Percentiles rank a stretch among this genome's conserved stretches.
phyloP scores from a whole-genome alignment of 208 protist species.

The Leishmania guyanensis region DNA sequence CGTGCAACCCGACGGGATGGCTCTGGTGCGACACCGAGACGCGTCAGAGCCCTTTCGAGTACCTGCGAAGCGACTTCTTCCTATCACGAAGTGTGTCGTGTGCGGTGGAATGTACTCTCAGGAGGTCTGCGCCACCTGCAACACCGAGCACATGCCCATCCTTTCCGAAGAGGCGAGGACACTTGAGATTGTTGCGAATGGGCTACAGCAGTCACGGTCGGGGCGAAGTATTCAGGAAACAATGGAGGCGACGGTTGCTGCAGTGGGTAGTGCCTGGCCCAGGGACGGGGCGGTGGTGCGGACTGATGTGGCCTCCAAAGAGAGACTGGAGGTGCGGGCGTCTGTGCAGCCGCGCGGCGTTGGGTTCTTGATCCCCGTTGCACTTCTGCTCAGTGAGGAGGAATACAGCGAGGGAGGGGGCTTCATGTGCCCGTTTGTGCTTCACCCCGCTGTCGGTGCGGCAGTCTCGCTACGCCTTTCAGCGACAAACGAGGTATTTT shows the following conservation, averaged over 20 bases:
- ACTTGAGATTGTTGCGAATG: constrained; percentile 37
- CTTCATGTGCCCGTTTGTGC: constrained; percentile 65
- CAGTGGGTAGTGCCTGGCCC: constrained; percentile 21
- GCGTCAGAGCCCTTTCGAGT: constrained; percentile 32
- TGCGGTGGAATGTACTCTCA: constrained; percentile 44
- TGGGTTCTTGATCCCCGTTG: constrained; percentile 35
- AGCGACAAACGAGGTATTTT: constrained; percentile 20
- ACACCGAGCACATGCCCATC: constrained; percentile 32
- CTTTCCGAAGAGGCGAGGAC: constrained; percentile 41
- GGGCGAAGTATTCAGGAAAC: constrained; percentile 13
- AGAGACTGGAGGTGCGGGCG: constrained; percentile 7
- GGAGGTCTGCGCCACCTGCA: constrained; percentile 23
- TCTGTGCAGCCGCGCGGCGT: constrained; percentile 9
- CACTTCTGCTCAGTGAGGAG: constrained; percentile 42
- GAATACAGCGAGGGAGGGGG: constrained; percentile 28
- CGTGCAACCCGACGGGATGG: constrained; percentile 34
- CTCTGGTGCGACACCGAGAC: constrained; percentile 28
- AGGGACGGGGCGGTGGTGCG: constrained; percentile 8
- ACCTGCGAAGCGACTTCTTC: constrained; percentile 42
- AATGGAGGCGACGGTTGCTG: constrained; percentile 18
- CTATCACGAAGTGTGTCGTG: constrained; percentile 46
- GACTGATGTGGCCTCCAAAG: constrained; percentile 11
- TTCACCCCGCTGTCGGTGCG: constrained; percentile 37
- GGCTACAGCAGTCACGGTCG: constrained; percentile 7
- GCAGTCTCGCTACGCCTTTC: constrained; percentile 48